These are phyloP conservation scores for Fusarium nematophilum DNA, from an alignment of 2,329 filamentous ascomycete genomes.

Conservation along the genomic window DNA sequence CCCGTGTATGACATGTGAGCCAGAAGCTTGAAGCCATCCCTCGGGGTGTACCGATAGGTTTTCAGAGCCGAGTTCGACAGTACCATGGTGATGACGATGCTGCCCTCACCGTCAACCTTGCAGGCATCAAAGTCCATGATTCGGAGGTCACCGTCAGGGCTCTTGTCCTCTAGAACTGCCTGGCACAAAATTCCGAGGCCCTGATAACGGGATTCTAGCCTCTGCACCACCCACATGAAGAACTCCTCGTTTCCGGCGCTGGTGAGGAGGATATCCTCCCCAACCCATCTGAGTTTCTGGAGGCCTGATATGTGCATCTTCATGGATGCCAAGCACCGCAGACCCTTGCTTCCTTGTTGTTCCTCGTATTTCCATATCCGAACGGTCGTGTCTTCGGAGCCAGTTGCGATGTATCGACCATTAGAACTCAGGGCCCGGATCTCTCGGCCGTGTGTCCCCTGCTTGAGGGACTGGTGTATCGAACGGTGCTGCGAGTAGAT, in stretches of 20 bases:
- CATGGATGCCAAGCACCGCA: constrained; percentile 71
- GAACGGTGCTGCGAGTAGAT: constrained; percentile 57
- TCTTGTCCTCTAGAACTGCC: constrained; percentile 63
- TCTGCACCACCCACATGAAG: constrained; percentile 79
- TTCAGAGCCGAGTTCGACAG: constrained; percentile 88
- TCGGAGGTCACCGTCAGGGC: constrained; percentile 73
- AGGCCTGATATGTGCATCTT: constrained; percentile 86
- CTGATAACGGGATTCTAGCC: constrained; percentile 60
- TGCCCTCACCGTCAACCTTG: constrained; percentile 33
- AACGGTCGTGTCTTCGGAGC: constrained; percentile 78
- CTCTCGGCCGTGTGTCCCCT: constrained; percentile 87
- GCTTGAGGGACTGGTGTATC: constrained; percentile 64
- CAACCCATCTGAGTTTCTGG: constrained; percentile 82
- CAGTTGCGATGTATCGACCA: constrained; percentile 68
- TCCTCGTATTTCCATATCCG: constrained; percentile 72
- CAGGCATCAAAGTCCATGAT: constrained; percentile 81
- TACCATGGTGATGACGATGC: constrained; percentile 74
- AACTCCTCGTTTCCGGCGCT: constrained; percentile 91
- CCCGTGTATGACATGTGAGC: constrained; percentile 72
- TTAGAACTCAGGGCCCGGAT: constrained; percentile 67
- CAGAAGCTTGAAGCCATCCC: constrained; percentile 60
- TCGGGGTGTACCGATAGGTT: constrained; percentile 62
- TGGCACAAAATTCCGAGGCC: constrained; percentile 69
- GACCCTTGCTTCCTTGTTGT: constrained; percentile 20
- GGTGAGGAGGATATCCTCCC: constrained; percentile 80